Evolutionary conservation across 306 rosid genomes (phyloP), one percentile per base, ranked within the genome.

Genomic region (Vachellia pachyceras): DNA sequence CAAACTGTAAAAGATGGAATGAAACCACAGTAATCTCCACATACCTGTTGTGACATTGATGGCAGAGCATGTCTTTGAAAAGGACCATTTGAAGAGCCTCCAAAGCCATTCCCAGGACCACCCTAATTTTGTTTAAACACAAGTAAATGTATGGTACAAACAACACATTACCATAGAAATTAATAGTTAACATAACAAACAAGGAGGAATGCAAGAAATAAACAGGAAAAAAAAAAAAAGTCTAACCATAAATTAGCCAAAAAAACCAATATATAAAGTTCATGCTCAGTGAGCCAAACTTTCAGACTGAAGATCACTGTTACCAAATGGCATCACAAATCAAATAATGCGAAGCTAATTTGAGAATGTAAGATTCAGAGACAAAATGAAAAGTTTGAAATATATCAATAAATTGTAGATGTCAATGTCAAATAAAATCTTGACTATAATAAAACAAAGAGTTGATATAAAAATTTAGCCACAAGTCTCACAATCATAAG

Each of bases 41-140:
- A n/a, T 88, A 92, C 93, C 95, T 87, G 92, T 76, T 87, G 97
- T 18, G 92, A 78, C 82, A 87, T 84, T 41, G 88, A 57, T 60
- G 92, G 79, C 33, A 83, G 67, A 76, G 86, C 79, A 52, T 79
- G 84, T 52, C 82, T 87, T 70, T 79, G 85, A 83, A 60, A 80
- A 61, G 88, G 84, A 73, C 87, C 90, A 82, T 89, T 91, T 13
- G 84, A 72, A 63, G 91, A 76, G 74, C 86, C 88, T 25, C 90
- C 86, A 65, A 83, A 80, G 68, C 95, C 88, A 72, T 70, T 69
- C 78, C 70, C 77, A 64, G 88, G 88, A 78, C 90, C 92, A 64
- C 91, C 92, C 98, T 94, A 69, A 82, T 75, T 69, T 85, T 69
- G 37, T 63, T 55, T 35, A 68, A 78, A 81, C 41, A 60, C 41